Conservation (phyloP, 1,139 yeast species). For the Yarrowia galli region DNA sequence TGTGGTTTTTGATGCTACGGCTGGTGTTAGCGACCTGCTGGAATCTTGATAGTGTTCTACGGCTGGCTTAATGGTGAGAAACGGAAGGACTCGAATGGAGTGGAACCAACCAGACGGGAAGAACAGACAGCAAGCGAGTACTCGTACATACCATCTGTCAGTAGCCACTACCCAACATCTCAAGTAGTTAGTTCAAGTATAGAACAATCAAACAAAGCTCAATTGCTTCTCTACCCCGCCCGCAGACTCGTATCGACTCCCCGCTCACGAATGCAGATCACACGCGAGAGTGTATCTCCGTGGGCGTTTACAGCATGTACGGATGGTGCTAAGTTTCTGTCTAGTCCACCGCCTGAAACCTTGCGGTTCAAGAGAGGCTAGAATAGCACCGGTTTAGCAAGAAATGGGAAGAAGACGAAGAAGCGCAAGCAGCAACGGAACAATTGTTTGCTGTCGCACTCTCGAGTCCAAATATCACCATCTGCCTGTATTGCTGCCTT, state of each 20-base stretch:
- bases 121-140: too few species aligned
- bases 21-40: too few species aligned
- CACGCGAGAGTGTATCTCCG: slow-evolving; percentile 6
- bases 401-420: too few species aligned
- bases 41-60: too few species aligned
- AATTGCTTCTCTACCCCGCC: neutral
- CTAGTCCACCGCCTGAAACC: neutral
- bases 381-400: neutral
- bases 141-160: too few species aligned
- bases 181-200: too few species aligned
- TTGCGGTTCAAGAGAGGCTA: neutral
- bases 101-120: too few species aligned
- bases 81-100: too few species aligned
- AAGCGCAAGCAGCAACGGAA: neutral
- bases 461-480: neutral
- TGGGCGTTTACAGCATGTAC: neutral
- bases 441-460: too few species aligned
- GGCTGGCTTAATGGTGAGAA: too few species aligned
- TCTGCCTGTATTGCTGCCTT: neutral
- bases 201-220: neutral
- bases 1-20: too few species aligned
- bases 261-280: slow-evolving; percentile 2
- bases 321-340: neutral
- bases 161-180: too few species aligned
- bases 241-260: neutral